phyloP scores from a whole-genome alignment of 352 stramenopile genomes.

The Phytophthora kernoviae region DNA sequence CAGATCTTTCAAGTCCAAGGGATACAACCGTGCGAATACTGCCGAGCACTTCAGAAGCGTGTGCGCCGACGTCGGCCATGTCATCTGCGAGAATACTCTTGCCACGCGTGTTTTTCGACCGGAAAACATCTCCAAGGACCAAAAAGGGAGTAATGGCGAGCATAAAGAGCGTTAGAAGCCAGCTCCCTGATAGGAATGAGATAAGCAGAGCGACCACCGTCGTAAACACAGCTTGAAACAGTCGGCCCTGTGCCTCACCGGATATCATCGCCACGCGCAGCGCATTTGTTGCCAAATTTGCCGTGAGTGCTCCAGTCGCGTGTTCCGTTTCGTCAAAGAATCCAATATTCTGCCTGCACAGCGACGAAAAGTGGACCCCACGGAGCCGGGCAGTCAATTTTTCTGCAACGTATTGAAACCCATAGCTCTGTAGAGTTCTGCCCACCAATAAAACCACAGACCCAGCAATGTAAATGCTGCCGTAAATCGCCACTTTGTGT shows the following conservation, averaged over 20 bases:
- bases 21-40: slow-evolving; percentile 53
- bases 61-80: slow-evolving; percentile 29
- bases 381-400: slow-evolving; percentile 54
- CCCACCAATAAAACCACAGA: slow-evolving; percentile 31
- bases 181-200: slow-evolving; percentile 56
- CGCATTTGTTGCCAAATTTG: slow-evolving; percentile 53
- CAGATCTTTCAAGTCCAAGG: slow-evolving; percentile 33
- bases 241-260: slow-evolving; percentile 49
- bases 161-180: slow-evolving; percentile 68
- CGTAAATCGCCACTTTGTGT: slow-evolving; percentile 36
- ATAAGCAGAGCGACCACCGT: slow-evolving; percentile 50
- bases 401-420: slow-evolving; percentile 55
- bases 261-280: slow-evolving; percentile 51
- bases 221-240: slow-evolving; percentile 55
- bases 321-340: slow-evolving; percentile 51
- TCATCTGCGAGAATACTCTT: slow-evolving; percentile 19
- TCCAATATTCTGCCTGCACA: slow-evolving; percentile 53
- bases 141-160: slow-evolving; percentile 65
- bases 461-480: slow-evolving; percentile 42
- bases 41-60: slow-evolving; percentile 40
- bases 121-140: slow-evolving; percentile 38
- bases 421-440: slow-evolving; percentile 38
- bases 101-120: slow-evolving; percentile 30
- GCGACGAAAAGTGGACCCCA: slow-evolving; percentile 50
- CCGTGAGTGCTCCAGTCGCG: slow-evolving; percentile 41